phyloP scores from a whole-genome alignment of 1,284 basidiomycete genomes.

The Laetiporus sulphureus region DNA sequence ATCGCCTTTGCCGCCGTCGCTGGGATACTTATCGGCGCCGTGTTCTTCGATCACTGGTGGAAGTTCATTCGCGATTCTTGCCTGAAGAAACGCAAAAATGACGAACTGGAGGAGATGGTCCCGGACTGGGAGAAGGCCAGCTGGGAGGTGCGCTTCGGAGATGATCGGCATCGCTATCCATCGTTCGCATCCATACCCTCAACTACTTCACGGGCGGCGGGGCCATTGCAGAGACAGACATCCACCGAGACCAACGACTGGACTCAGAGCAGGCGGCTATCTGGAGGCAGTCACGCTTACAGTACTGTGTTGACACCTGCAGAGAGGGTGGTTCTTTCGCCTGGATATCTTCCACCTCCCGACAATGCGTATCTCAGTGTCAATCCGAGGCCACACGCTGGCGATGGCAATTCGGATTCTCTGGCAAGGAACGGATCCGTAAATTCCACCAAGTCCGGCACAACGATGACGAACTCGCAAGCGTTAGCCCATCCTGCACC shows the following conservation, averaged over 20 bases:
- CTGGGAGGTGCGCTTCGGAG: conserved; percentile 47
- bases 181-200: conserved; percentile 19
- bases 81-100: conserved; percentile 26
- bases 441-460: too few species aligned
- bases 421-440: too few species aligned
- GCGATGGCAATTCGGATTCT: not conserved
- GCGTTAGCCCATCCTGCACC: not conserved
- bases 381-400: conserved; percentile 2
- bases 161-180: conserved; percentile 30
- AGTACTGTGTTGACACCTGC: not conserved
- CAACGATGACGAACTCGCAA: too few species aligned
- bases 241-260: conserved; percentile 3
- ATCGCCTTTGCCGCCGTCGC: conserved; percentile 52
- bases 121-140: conserved; percentile 56
- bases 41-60: conserved; percentile 65
- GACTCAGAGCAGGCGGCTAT: conserved; percentile 1
- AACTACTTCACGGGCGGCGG: not conserved
- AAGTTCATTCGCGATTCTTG: conserved; percentile 45
- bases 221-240: conserved; percentile 2
- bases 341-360: not conserved
- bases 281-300: not conserved
- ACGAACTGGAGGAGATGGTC: conserved; percentile 46
- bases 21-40: conserved; percentile 42
- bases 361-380: conserved; percentile 3
- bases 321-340: conserved; percentile 1